These are phyloP conservation scores for Sinapis alba DNA, from an alignment of 441 rosid species.

Conservation along the genomic window DNA sequence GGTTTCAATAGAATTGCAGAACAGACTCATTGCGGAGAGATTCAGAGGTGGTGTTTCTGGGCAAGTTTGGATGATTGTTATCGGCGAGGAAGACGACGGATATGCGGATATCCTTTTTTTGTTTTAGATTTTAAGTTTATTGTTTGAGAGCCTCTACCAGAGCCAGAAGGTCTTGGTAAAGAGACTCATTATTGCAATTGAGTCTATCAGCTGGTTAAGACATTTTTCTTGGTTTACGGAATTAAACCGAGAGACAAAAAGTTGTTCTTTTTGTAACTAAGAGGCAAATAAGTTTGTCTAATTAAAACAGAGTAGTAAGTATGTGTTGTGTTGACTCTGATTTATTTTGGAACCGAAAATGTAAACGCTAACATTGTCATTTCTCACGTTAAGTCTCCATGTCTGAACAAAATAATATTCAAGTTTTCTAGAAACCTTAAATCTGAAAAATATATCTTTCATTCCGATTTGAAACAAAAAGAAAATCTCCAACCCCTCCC, in stretches of 20 bases:
- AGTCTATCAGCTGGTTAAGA: background rate
- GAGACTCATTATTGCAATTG: background rate
- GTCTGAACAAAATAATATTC: no score
- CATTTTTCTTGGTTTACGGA: background rate
- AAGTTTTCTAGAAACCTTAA: no score
- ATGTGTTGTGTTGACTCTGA: no score
- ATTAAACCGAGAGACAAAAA: background rate
- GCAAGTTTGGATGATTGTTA: background rate
- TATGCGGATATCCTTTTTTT: slow-evolving; percentile 20
- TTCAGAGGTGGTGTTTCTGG: slow-evolving; percentile 19
- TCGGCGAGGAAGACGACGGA: slow-evolving; percentile 35
- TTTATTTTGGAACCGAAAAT: no score
- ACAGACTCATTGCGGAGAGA: slow-evolving; percentile 23
- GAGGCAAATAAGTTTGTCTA: background rate
- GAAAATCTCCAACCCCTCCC: no score
- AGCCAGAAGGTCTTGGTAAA: background rate
- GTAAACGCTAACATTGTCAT: no score
- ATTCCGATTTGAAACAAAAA: no score
- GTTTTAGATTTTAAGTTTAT: background rate
- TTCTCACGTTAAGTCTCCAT: no score
- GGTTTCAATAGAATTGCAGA: slow-evolving; percentile 41
- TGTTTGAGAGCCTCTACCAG: background rate
- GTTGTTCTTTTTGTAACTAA: no score
- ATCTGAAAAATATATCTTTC: no score
- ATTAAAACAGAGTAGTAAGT: no score